Base-by-base conservation (phyloP, 371 early-diverging fungal species). In the Mucor circinelloides region DNA sequence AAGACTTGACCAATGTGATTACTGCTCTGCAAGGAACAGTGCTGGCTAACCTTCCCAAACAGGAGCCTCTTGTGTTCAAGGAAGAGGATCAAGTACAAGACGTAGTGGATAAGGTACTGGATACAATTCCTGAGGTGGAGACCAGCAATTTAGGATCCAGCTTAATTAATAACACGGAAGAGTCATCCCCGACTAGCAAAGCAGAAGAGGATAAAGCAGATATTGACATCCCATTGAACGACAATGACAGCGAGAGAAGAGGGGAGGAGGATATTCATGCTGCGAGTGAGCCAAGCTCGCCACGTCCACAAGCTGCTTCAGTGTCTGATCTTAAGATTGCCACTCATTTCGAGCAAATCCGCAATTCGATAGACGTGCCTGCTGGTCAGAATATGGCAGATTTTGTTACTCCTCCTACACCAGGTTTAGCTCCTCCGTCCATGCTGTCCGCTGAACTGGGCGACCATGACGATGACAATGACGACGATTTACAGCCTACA, bases 371-470 rank as follows among this genome's bases (percentile, higher is more conserved):
- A 52, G 73, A 74, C 50, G 64, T 78, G 0, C 81, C 81, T 28
- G 68, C 72, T 17, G 77, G 69, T 40, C 68, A 73, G 40, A 82
- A 82, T 42, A 82, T 80, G 83, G 83, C 83, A 9, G 83, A 82
- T 38, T 82, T 66, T 48, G 70, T 82, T 5, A 76, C 75, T 9
- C 80, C 78, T 48, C 83, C 83, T 23, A 73, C 83, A 0, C 83
- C 83, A 30, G 83, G 83, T 17, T 23, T 67, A 15, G 66, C 34
- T 70, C 75, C 73, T 60, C 55, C 63, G 2, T 57, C 66, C 1
- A 34, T 63, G 36, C 40, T 54, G 23, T 48, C 48, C 8, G 48
- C 48, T 21, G 48, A 48, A 48, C 21, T 48, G 21, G 61, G 27
- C 57, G 40, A 44, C 17, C 27, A 38, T 13, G 66, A 52, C 19